Conservation (phyloP, 148 eudicot genomes). For the Chenopodium album region DNA sequence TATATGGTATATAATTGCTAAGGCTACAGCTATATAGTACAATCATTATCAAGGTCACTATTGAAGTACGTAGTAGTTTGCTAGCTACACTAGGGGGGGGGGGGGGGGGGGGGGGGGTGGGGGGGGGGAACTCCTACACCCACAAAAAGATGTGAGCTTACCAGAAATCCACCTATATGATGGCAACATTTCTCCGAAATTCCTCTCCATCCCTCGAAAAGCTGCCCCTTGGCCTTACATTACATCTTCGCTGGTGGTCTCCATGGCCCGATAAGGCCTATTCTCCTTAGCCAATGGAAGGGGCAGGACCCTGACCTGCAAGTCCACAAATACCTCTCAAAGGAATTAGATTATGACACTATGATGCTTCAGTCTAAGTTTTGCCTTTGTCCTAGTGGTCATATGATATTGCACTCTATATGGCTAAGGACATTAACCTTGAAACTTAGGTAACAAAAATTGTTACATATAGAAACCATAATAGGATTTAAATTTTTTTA, state of each 20-base stretch:
- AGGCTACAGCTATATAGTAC: background rate
- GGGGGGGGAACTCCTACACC: too few relatives aligned
- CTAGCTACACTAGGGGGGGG: too few relatives aligned
- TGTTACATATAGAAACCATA: background rate
- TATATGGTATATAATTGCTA: background rate
- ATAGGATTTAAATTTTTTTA: background rate
- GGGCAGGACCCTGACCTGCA: constrained; percentile 52
- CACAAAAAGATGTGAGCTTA: constrained; percentile 81
- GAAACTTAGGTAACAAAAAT: constrained; percentile 28
- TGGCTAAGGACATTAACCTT: constrained; percentile 93
- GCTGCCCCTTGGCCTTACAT: constrained; percentile 49
- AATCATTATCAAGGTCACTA: constrained; percentile 15
- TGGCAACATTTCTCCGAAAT: constrained; percentile 52
- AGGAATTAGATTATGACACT: constrained; percentile 55
- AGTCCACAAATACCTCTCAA: constrained; percentile 78
- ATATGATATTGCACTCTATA: constrained; percentile 85
- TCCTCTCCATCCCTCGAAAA: constrained; percentile 37
- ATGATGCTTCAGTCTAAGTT: constrained; percentile 60
- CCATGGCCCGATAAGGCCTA: constrained; percentile 84
- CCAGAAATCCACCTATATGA: constrained; percentile 68
- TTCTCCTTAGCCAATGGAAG: constrained; percentile 75
- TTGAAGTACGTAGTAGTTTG: too few relatives aligned
- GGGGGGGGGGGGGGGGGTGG: too few relatives aligned
- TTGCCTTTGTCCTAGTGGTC: constrained; percentile 89
- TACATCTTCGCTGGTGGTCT: constrained; percentile 86